These are phyloP conservation scores for Grifola frondosa DNA, from an alignment of 1,284 basidiomycete genomes.

Conservation along the genomic window DNA sequence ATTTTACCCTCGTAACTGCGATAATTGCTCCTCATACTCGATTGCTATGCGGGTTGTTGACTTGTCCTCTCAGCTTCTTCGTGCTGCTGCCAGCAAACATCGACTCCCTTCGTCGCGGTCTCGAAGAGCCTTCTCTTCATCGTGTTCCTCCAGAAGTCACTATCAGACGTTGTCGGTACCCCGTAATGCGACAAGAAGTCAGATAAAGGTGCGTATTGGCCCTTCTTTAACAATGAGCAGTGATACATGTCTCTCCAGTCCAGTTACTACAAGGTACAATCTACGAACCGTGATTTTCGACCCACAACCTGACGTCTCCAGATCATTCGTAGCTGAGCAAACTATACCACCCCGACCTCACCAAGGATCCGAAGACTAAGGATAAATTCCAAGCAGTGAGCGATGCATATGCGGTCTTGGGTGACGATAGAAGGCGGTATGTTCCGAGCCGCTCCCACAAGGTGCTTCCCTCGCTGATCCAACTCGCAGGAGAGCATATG, in stretches of 20 bases:
- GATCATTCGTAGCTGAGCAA: constrained; percentile 46
- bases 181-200: constrained; percentile 40
- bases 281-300: neutral
- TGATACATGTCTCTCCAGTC: constrained; percentile 31
- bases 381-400: constrained; percentile 47
- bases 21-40: too few species aligned
- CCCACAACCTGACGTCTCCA: constrained; percentile 6
- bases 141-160: constrained; percentile 26
- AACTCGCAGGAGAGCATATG: constrained; percentile 37
- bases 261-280: constrained; percentile 45
- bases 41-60: too few species aligned
- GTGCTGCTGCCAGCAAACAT: neutral
- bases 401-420: constrained; percentile 47
- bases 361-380: constrained; percentile 38
- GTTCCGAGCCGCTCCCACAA: constrained; percentile 6
- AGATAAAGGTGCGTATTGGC: constrained; percentile 42
- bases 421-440: constrained; percentile 48
- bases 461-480: neutral
- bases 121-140: constrained; percentile 8
- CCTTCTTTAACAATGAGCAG: neutral
- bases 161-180: constrained; percentile 45
- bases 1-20: too few species aligned
- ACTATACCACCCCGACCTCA: constrained; percentile 47
- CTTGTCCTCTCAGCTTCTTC: neutral
- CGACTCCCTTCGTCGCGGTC: neutral